Evolutionary conservation across 2,329 filamentous ascomycete species (phyloP), one percentile per base, ranked within the genome.

Genomic region (Colletotrichum melonis): DNA sequence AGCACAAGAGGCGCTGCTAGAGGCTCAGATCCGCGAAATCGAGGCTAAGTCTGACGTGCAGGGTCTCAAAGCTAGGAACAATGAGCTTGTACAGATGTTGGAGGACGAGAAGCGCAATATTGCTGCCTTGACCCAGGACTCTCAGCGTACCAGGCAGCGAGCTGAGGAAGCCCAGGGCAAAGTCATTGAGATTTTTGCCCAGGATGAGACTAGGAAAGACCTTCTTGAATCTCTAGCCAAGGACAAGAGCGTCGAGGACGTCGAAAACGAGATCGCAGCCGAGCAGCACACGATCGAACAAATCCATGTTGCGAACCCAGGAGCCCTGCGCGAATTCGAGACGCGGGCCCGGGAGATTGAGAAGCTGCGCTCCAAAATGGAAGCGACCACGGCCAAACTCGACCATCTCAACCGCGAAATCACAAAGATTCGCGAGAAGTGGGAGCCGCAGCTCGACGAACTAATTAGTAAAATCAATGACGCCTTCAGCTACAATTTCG

Each of bases 401-500:
- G 87, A 87, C 2, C 83, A 86, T 3, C 82, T 92, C 19, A 85
- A 86, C 19, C 79, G 80, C 14, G 86, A 89, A 59, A 96, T 98
- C 74, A 82, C 85, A 0, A 87, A 91, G 49, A 84, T 97, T 68
- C 92, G 92, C 77, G 85, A 86, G 19, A 86, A 89, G 75, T 99
- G 95, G 94, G 97, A 98, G 82, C 95, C 95, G 1, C 85, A 89
- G 77, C 88, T 99, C 2, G 95, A 98, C 76, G 87, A 86, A 26
- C 88, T 99, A 3, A 89, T 98, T 54, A 85, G 86, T 24, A 91
- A 92, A 79, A 98, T 99, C 83, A 98, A 94, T 80, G 91, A 94
- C 62, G 95, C 95, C 0, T 99, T 99, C 82, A 91, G 93, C 6
- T 93, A 96, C 81, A 98, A 98, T 79, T 98, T 99, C 81, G 91